These are phyloP conservation scores for Pythium inflatum DNA, from an alignment of 352 stramenopile genomes.

Conservation along the genomic window DNA sequence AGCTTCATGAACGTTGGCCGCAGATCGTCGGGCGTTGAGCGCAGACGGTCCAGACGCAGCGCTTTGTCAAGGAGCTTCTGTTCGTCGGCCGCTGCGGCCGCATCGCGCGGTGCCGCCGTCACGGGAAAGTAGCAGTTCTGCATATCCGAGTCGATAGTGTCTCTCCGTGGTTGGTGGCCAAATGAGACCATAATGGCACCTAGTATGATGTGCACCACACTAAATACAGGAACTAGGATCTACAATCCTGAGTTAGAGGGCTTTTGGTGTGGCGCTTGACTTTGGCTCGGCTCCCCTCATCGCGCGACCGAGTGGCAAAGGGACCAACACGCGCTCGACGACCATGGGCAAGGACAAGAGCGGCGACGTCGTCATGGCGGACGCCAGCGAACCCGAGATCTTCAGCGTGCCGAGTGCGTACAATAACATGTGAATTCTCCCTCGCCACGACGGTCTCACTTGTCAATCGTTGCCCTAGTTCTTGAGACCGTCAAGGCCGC, in stretches of 20 bases:
- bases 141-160: conserved; percentile 48
- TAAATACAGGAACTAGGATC: too few relatives aligned
- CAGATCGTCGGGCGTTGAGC: conserved; percentile 79
- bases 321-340: conserved; percentile 7
- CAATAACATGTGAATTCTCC: neutral
- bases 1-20: conserved; percentile 85
- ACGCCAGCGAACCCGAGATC: conserved; percentile 29
- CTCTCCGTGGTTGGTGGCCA: conserved; percentile 20
- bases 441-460: too few relatives aligned
- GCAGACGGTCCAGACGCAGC: conserved; percentile 42
- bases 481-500: conserved; percentile 88
- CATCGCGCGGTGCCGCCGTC: conserved; percentile 33
- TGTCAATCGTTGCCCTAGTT: too few relatives aligned
- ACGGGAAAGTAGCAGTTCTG: conserved; percentile 88
- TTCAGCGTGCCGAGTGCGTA: conserved; percentile 42
- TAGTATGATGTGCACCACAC: conserved; percentile 13
- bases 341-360: conserved; percentile 38
- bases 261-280: neutral
- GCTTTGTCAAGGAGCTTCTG: conserved; percentile 37
- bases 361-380: conserved; percentile 35
- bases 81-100: neutral
- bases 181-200: neutral
- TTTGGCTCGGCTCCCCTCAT: conserved; percentile 3
- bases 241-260: neutral
- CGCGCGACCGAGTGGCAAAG: conserved; percentile 21